These are phyloP conservation scores for Grosmannia serpens DNA, from an alignment of 2,329 filamentous ascomycete species.

Conservation along the genomic window DNA sequence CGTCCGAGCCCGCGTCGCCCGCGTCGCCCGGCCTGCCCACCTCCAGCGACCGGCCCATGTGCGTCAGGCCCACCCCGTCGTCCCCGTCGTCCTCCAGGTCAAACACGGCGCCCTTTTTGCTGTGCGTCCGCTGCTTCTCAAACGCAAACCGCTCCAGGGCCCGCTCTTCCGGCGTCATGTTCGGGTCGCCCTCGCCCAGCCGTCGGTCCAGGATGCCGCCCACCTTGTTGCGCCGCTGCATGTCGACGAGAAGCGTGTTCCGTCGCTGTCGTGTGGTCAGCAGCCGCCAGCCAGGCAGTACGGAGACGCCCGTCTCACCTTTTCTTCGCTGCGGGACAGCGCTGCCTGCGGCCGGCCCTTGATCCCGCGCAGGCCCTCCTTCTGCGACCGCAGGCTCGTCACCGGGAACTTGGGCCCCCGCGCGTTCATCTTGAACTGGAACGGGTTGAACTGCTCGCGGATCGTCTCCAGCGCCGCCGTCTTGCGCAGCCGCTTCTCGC, in stretches of 20 bases:
- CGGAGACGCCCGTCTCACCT: constrained; percentile 34
- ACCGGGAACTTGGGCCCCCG: constrained; percentile 77
- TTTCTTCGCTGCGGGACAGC: constrained; percentile 78
- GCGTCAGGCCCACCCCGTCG: constrained; percentile 60
- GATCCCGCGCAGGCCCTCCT: constrained; percentile 44
- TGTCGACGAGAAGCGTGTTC: constrained; percentile 75
- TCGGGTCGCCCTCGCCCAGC: constrained; percentile 91
- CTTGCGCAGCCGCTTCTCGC: constrained; percentile 64
- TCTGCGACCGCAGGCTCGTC: constrained; percentile 51
- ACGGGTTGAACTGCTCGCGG: constrained; percentile 94
- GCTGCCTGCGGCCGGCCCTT: constrained; percentile 70
- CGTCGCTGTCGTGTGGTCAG: constrained; percentile 41
- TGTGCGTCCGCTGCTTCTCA: constrained; percentile 67
- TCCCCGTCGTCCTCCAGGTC: constrained; percentile 79
- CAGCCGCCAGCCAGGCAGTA: not conserved
- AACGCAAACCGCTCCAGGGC: constrained; percentile 83
- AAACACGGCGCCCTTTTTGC: constrained; percentile 67
- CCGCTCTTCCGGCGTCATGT: constrained; percentile 85
- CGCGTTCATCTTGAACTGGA: constrained; percentile 76
- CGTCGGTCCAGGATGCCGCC: constrained; percentile 86
- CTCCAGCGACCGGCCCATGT: constrained; percentile 64
- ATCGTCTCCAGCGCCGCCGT: constrained; percentile 72
- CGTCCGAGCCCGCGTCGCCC: constrained; percentile 21
- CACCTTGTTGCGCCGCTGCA: constrained; percentile 80
- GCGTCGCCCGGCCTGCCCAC: constrained; percentile 43